Conservation (phyloP, 306 rosid genomes). For the Citrullus amarus region DNA sequence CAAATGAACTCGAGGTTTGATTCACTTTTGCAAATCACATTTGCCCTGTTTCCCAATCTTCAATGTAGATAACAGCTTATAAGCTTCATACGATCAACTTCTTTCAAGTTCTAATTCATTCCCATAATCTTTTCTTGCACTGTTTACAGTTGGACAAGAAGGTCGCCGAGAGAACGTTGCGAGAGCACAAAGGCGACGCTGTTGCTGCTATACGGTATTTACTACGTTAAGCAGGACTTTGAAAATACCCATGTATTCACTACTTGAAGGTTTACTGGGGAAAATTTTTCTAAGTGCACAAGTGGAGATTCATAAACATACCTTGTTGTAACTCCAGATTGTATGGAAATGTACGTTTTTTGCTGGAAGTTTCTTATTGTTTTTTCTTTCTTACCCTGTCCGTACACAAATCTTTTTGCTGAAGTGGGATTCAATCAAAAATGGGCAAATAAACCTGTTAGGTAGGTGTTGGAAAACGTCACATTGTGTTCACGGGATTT, state of each 20-base stretch:
- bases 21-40: background rate
- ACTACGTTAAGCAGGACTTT: constrained; percentile 29
- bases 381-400: background rate
- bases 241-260: background rate
- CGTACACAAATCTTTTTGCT: background rate
- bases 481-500: background rate
- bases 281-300: background rate
- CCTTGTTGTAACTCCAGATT: background rate
- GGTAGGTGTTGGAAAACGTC: background rate
- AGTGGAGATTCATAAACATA: background rate
- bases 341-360: background rate
- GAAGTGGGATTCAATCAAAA: background rate
- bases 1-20: constrained; percentile 70
- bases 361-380: background rate
- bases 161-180: constrained; percentile 88
- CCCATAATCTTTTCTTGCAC: background rate
- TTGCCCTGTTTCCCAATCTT: background rate
- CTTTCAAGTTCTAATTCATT: background rate
- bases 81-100: background rate
- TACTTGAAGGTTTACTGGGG: background rate
- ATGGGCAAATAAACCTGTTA: background rate
- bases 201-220: constrained; percentile 86
- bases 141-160: constrained; percentile 64
- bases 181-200: constrained; percentile 95
- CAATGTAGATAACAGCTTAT: background rate